A percentile compares a stretch with the other conserved stretches of the same genome.
Conservation (phyloP, 345 rosid genomes). For the Citrus inodora region DNA sequence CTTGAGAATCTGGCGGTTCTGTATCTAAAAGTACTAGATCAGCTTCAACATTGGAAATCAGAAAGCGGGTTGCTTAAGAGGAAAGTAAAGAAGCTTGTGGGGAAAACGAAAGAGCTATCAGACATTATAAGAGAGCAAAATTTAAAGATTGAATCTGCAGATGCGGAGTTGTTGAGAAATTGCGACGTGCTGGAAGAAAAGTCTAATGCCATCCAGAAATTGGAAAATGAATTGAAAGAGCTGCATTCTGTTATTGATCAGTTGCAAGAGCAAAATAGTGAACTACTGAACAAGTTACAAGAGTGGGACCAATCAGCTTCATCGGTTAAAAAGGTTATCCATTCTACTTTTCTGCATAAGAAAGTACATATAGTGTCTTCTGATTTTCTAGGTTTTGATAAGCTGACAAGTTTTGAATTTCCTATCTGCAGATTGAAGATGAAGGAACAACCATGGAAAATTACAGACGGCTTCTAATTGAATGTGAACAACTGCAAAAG, state of each 20-base stretch:
- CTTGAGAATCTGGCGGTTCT: slow-evolving; percentile 30
- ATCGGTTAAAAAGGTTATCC: slow-evolving; percentile 38
- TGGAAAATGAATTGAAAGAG: slow-evolving; percentile 39
- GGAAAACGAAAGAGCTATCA: slow-evolving; percentile 33
- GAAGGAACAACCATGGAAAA: slow-evolving; percentile 32
- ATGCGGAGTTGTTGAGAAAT: slow-evolving; percentile 34
- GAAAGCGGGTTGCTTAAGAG: slow-evolving; percentile 43
- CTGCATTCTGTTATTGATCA: slow-evolving; percentile 21
- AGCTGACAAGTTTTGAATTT: neutral
- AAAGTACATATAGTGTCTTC: neutral
- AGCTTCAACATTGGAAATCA: slow-evolving; percentile 33
- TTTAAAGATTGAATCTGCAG: slow-evolving; percentile 28
- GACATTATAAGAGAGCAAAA: slow-evolving; percentile 31
- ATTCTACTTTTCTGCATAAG: neutral
- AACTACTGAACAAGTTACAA: slow-evolving; percentile 24
- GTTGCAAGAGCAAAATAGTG: slow-evolving; percentile 43
- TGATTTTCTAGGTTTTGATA: neutral
- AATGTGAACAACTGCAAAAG: slow-evolving; percentile 41
- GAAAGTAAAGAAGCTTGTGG: slow-evolving; percentile 46
- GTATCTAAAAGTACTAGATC: slow-evolving; percentile 34
- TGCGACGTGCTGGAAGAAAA: slow-evolving; percentile 26
- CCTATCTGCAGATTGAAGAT: slow-evolving; percentile 29
- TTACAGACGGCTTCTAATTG: slow-evolving; percentile 35
- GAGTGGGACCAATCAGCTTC: slow-evolving; percentile 24
- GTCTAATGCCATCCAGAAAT: slow-evolving; percentile 25